Evolutionary conservation across 192 early-diverging fungal species (phyloP).

Genomic region (Coemansia sp.): DNA sequence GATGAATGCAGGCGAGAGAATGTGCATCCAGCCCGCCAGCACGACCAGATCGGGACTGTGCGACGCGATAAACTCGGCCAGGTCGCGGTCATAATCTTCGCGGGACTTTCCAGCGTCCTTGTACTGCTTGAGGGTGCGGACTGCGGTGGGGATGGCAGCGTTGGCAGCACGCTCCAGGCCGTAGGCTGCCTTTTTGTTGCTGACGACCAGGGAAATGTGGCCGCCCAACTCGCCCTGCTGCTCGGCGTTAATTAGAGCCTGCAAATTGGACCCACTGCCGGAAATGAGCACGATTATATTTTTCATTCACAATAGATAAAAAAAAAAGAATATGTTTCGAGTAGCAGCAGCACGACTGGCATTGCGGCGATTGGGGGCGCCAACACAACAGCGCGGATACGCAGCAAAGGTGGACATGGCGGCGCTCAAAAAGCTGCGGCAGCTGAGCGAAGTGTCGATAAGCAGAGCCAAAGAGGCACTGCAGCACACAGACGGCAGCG

Average conservation of each 20-base stretch:
- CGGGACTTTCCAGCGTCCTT: conserved; percentile 78
- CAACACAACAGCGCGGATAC: background rate
- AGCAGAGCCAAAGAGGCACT: conserved; percentile 88
- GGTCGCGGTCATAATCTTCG: conserved; percentile 82
- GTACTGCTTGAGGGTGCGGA: conserved; percentile 80
- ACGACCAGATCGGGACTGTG: conserved; percentile 80
- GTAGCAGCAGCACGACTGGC: no score
- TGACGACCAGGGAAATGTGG: conserved; percentile 83
- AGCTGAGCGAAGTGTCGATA: conserved; percentile 75
- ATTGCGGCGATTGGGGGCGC: no score
- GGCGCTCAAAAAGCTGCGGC: conserved; percentile 69
- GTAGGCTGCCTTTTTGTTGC: conserved; percentile 80
- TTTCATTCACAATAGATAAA: conserved; percentile 24
- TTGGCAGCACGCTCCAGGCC: conserved; percentile 85
- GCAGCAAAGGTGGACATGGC: conserved; percentile 54
- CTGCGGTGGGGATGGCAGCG: conserved; percentile 79
- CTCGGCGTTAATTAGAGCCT: conserved; percentile 89
- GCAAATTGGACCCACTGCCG: conserved; percentile 93
- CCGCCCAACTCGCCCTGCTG: conserved; percentile 53
- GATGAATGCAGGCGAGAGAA: conserved; percentile 84
- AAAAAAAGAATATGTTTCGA: background rate
- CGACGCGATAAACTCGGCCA: conserved; percentile 65
- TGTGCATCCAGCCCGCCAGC: conserved; percentile 98
- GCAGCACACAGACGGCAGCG: conserved; percentile 64
- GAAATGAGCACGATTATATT: conserved; percentile 89